phyloP scores from a whole-genome alignment of 2,329 filamentous ascomycete genomes.

The Penicillium palitans region DNA sequence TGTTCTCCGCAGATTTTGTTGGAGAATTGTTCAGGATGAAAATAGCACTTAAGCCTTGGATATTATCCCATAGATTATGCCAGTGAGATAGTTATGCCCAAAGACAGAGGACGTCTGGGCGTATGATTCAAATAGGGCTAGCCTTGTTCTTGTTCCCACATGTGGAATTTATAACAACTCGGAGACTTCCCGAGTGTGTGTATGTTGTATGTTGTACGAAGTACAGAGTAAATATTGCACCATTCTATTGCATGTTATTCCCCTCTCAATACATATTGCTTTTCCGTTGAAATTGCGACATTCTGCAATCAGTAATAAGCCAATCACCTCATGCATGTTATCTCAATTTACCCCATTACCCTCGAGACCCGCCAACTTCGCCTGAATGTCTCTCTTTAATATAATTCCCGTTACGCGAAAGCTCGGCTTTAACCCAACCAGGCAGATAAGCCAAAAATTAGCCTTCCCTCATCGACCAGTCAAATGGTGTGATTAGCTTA shows the following conservation, averaged over 20 bases:
- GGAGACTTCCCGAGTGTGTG: neutral
- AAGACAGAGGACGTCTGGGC: too few species aligned
- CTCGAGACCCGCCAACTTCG: neutral
- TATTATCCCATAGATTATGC: too few species aligned
- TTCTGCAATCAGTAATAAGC: neutral
- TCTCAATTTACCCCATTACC: neutral
- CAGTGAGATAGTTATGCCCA: too few species aligned
- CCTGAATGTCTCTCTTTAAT: neutral
- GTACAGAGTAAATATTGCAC: neutral
- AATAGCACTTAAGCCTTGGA: too few species aligned
- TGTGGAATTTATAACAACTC: neutral
- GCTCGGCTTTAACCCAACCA: neutral
- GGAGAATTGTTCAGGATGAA: too few species aligned
- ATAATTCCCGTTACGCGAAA: neutral
- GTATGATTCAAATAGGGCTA: neutral
- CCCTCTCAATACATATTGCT: neutral
- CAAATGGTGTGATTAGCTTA: constrained; percentile 23
- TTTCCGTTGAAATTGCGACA: neutral
- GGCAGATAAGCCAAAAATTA: constrained; percentile 11
- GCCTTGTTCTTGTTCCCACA: neutral
- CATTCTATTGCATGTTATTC: neutral
- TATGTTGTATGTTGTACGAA: too few species aligned
- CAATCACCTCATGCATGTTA: constrained; percentile 3
- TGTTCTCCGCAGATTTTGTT: neutral
- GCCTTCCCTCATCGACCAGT: constrained; percentile 20